phyloP scores from a whole-genome alignment of 73 alveolate genomes.

The Halteria grandinella region DNA sequence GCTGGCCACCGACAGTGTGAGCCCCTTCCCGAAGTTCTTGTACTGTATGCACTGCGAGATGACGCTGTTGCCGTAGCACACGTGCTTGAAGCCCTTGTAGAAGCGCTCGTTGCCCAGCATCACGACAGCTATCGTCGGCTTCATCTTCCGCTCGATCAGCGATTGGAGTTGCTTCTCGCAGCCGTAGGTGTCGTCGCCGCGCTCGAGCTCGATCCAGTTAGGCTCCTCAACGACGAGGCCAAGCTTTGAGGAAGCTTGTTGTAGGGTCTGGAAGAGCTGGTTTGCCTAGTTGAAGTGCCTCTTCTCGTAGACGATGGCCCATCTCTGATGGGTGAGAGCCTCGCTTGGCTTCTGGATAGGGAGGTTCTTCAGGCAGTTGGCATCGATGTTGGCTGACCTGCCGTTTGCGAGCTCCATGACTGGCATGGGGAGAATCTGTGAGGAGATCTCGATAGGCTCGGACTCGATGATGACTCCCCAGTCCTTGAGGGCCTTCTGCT shows the following conservation, averaged over 20 bases:
- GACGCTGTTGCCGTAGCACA: conserved; percentile 6
- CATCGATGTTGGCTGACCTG: background rate
- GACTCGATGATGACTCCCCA: conserved; percentile 49
- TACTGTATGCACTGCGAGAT: conserved; percentile 21
- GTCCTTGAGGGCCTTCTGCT: conserved; percentile 8
- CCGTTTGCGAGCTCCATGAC: background rate
- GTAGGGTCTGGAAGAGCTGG: background rate
- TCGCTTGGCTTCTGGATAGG: conserved; percentile 17
- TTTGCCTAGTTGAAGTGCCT: conserved; percentile 9
- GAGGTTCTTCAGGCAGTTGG: background rate
- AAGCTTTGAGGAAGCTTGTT: background rate
- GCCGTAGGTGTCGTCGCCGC: background rate
- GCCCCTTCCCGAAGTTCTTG: conserved; percentile 1
- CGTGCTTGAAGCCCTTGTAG: conserved; percentile 42
- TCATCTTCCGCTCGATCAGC: background rate
- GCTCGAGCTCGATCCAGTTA: conserved; percentile 18
- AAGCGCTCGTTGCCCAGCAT: background rate
- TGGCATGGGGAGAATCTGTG: conserved; percentile 23
- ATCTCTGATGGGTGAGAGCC: conserved; percentile 15
- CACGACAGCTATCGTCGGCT: conserved; percentile 5
- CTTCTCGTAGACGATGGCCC: conserved; percentile 16
- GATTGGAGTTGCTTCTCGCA: background rate
- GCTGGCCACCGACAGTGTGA: conserved; percentile 35
- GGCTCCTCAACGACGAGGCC: conserved; percentile 32
- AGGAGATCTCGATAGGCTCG: conserved; percentile 14